Evolutionary conservation across 2,329 filamentous ascomycete genomes (phyloP).

Genomic region (Pseudogymnoascus sp.): DNA sequence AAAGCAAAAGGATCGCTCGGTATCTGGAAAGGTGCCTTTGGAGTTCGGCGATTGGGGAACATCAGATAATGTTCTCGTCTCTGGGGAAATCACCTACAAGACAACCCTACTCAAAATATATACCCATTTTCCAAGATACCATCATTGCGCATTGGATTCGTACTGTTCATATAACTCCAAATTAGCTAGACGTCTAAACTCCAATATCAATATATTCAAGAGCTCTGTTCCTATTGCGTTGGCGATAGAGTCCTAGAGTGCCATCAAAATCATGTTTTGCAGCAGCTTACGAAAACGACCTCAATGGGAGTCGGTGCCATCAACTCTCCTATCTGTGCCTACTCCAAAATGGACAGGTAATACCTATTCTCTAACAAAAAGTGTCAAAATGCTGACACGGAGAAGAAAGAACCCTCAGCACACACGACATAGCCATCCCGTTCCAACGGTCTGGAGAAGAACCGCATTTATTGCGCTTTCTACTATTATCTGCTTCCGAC

Average conservation of each 20-base stretch:
- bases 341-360: constrained; percentile 27
- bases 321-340: constrained; percentile 20
- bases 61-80: background rate
- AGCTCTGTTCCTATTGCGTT: background rate
- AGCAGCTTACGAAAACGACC: constrained; percentile 25
- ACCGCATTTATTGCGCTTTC: constrained; percentile 19
- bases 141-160: background rate
- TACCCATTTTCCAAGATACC: background rate
- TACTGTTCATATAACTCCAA: background rate
- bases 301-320: constrained; percentile 25
- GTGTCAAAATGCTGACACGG: background rate
- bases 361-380: background rate
- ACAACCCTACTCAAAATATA: constrained; percentile 7
- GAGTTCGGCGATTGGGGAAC: background rate
- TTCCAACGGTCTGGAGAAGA: constrained; percentile 11
- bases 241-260: background rate
- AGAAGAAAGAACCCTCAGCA: constrained; percentile 23
- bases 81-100: background rate
- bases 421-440: constrained; percentile 26
- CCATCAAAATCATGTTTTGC: constrained; percentile 26
- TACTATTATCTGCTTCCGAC: constrained; percentile 25
- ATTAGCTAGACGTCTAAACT: too few species aligned
- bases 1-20: background rate
- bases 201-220: background rate
- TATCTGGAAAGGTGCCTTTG: background rate